Conservation (phyloP, 2,329 filamentous ascomycete species). For the Colletotrichum tropicicola region DNA sequence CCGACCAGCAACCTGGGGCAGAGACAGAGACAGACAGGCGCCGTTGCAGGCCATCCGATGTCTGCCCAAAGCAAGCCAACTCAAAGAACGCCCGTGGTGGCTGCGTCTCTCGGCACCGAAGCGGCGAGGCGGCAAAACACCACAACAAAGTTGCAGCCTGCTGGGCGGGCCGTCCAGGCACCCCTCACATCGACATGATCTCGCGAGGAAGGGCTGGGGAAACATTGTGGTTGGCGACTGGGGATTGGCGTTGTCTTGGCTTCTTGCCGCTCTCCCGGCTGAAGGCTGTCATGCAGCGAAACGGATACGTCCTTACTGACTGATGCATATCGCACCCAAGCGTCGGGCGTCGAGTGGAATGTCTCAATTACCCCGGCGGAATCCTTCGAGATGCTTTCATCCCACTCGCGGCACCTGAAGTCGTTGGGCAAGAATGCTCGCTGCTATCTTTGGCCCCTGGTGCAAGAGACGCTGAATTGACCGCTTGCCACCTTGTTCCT, state of each 20-base stretch:
- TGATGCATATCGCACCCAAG: not conserved
- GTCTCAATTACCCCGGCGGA: not conserved
- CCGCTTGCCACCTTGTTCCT: not conserved
- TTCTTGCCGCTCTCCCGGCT: constrained; percentile 15
- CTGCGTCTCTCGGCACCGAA: constrained; percentile 22
- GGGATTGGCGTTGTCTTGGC: constrained; percentile 11
- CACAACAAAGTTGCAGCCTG: not conserved
- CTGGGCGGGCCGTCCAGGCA: not conserved
- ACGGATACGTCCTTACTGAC: not conserved
- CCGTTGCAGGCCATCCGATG: not conserved
- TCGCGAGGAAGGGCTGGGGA: constrained; percentile 8
- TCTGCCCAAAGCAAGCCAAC: no score
- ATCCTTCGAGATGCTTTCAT: not conserved
- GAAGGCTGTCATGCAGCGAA: not conserved
- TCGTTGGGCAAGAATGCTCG: no score
- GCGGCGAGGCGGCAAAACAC: constrained; percentile 1
- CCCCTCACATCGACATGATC: not conserved
- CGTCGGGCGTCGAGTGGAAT: constrained; percentile 18
- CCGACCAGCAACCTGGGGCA: not conserved
- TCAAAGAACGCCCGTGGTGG: not conserved
- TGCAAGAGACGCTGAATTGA: not conserved
- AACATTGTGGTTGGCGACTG: constrained; percentile 2
- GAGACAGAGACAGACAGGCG: not conserved
- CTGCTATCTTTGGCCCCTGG: no score
- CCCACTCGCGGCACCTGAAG: not conserved